Percentiles rank a stretch among this genome's conserved stretches.
Evolutionary conservation across 768 basidiomycete species (phyloP).

Genomic region (Boletus subparvulus): DNA sequence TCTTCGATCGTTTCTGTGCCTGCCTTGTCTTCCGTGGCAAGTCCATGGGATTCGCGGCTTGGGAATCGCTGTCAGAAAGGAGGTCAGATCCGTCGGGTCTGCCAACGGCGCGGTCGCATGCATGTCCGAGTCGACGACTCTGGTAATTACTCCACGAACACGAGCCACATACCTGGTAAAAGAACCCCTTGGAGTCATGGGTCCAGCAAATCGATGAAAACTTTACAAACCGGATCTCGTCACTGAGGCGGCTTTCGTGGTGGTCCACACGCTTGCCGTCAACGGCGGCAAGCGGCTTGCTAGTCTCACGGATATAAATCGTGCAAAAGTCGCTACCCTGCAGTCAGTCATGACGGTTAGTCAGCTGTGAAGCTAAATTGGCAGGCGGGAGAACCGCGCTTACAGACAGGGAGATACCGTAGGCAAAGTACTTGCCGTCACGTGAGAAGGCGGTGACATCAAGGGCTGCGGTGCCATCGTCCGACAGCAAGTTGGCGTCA

Average conservation of each 20-base stretch:
- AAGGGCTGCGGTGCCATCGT: conserved; percentile 72
- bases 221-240: conserved; percentile 74
- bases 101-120: background rate
- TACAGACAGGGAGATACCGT: conserved; percentile 72
- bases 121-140: background rate
- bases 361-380: conserved; percentile 1
- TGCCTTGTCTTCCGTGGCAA: conserved; percentile 47
- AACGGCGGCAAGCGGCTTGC: conserved; percentile 49
- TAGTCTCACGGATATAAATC: conserved; percentile 64
- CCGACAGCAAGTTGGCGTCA: conserved; percentile 70
- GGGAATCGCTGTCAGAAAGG: conserved; percentile 51
- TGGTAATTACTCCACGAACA: background rate
- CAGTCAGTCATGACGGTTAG: background rate
- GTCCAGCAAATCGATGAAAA: conserved; percentile 75
- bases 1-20: conserved; percentile 63
- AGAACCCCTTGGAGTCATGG: conserved; percentile 77
- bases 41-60: conserved; percentile 44
- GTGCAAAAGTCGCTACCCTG: conserved; percentile 76
- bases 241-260: conserved; percentile 54
- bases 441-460: conserved; percentile 58
- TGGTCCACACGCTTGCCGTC: conserved; percentile 41
- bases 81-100: conserved; percentile 2
- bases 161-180: conserved; percentile 59
- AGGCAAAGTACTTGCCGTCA: conserved; percentile 71
- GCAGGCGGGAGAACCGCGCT: conserved; percentile 21